Conservation (phyloP, 495 filamentous ascomycete genomes). For the Mytilinidion resinicola region DNA sequence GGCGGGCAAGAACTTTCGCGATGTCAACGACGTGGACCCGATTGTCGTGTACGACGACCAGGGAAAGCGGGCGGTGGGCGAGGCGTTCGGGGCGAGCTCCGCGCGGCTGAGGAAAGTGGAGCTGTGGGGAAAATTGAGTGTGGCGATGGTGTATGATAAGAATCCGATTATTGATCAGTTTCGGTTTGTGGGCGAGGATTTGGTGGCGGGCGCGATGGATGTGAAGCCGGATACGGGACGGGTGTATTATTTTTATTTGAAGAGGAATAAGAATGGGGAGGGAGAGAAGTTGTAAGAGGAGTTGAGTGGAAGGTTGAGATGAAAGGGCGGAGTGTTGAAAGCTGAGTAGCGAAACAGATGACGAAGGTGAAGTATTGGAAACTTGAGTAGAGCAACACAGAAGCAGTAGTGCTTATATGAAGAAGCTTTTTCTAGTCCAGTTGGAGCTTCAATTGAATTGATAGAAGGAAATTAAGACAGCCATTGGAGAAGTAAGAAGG, state of each 20-base stretch:
- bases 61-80: constrained; percentile 20
- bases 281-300: too few species aligned
- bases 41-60: constrained; percentile 26
- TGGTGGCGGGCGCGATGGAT: constrained; percentile 32
- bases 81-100: neutral
- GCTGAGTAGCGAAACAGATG: too few species aligned
- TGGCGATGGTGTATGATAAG: constrained; percentile 33
- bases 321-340: too few species aligned
- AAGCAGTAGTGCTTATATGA: too few species aligned
- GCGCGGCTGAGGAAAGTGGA: constrained; percentile 30
- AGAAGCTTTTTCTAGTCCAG: too few species aligned
- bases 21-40: constrained; percentile 32
- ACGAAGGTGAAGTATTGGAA: too few species aligned
- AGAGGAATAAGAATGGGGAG: neutral
- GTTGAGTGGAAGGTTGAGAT: too few species aligned
- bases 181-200: constrained; percentile 26
- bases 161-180: constrained; percentile 33
- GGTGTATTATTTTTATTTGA: constrained; percentile 2
- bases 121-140: constrained; percentile 29
- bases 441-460: too few species aligned
- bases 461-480: too few species aligned
- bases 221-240: neutral
- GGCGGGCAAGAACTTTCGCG: constrained; percentile 32
- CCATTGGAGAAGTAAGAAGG: too few species aligned
- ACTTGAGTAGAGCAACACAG: too few species aligned